phyloP scores from a whole-genome alignment of 495 filamentous ascomycete species.

The Cudoniella acicularis region DNA sequence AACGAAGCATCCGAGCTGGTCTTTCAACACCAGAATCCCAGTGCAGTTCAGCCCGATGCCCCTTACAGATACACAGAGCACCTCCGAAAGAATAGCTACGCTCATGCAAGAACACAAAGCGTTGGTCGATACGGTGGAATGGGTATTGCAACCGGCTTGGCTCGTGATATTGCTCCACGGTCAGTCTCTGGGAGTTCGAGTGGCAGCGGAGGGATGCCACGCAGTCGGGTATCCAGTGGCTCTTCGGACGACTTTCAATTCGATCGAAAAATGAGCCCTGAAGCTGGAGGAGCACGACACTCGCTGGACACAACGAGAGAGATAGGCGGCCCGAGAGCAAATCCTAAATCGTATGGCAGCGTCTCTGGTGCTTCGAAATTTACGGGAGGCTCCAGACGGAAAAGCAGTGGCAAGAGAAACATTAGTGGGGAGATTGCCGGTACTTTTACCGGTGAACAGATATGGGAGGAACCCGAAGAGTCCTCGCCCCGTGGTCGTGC shows the following conservation, averaged over 20 bases:
- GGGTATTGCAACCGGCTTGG: slow-evolving; percentile 46
- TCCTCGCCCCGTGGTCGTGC: slow-evolving; percentile 14
- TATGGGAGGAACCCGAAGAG: slow-evolving; percentile 76
- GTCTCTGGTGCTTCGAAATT: slow-evolving; percentile 8
- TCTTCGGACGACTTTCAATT: slow-evolving; percentile 13
- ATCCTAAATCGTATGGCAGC: slow-evolving; percentile 21
- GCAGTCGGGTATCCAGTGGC: slow-evolving; percentile 24
- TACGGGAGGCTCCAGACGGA: slow-evolving; percentile 5
- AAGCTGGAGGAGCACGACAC: background rate
- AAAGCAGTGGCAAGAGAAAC: slow-evolving; percentile 44
- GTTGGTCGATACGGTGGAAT: slow-evolving; percentile 43
- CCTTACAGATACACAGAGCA: slow-evolving; percentile 54
- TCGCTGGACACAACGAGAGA: slow-evolving; percentile 16
- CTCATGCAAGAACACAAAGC: slow-evolving; percentile 58
- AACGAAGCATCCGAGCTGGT: slow-evolving; percentile 86
- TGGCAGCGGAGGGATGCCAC: slow-evolving; percentile 31
- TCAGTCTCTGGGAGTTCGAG: slow-evolving; percentile 49
- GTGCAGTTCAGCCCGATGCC: slow-evolving; percentile 46
- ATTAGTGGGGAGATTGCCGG: slow-evolving; percentile 54
- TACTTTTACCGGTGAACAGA: slow-evolving; percentile 70
- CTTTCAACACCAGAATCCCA: slow-evolving; percentile 74
- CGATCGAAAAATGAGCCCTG: slow-evolving; percentile 13
- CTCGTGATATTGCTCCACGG: slow-evolving; percentile 39
- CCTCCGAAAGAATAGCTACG: slow-evolving; percentile 56
- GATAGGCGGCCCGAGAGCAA: background rate